Percentiles rank a stretch among this genome's conserved stretches.
These are phyloP conservation scores for Pyracantha coccinea DNA, from an alignment of 331 rosid species.

Conservation along the genomic window DNA sequence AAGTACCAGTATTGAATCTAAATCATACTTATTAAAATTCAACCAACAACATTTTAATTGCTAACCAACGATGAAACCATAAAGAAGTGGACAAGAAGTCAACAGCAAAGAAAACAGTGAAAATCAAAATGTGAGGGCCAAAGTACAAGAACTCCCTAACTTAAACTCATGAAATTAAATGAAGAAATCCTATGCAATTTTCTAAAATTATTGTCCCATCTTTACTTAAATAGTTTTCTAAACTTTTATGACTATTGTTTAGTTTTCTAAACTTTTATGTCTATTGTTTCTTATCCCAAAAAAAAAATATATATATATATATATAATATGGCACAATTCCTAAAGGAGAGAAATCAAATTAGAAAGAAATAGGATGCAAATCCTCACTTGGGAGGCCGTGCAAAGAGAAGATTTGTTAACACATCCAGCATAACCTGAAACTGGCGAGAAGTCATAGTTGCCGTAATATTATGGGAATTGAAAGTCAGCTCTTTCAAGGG, in stretches of 20 bases:
- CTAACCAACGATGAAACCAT: not conserved
- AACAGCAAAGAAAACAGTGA: not conserved
- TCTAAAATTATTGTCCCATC: not conserved
- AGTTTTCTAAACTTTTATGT: not conserved
- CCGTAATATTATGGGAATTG: constrained; percentile 78
- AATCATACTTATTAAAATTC: not conserved
- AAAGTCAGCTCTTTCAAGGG: constrained; percentile 91
- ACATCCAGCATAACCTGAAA: constrained; percentile 96
- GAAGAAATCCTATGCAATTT: not conserved
- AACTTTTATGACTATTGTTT: not conserved
- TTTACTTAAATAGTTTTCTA: not conserved
- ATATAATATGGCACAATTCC: constrained; percentile 5
- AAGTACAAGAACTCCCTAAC: not conserved
- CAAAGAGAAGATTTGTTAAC: constrained; percentile 89
- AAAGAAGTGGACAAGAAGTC: not conserved
- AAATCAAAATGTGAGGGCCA: not conserved
- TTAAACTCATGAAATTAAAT: not conserved
- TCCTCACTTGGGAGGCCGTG: constrained; percentile 86
- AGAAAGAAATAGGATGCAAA: constrained; percentile 3
- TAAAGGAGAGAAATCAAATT: not conserved
- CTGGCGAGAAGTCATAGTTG: constrained; percentile 98
- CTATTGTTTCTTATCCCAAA: not conserved
- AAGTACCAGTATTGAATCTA: not conserved
- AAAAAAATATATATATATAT: no score
- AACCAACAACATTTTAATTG: not conserved